phyloP scores from a whole-genome alignment of 139 green algal genomes.

The Closterium sp. region DNA sequence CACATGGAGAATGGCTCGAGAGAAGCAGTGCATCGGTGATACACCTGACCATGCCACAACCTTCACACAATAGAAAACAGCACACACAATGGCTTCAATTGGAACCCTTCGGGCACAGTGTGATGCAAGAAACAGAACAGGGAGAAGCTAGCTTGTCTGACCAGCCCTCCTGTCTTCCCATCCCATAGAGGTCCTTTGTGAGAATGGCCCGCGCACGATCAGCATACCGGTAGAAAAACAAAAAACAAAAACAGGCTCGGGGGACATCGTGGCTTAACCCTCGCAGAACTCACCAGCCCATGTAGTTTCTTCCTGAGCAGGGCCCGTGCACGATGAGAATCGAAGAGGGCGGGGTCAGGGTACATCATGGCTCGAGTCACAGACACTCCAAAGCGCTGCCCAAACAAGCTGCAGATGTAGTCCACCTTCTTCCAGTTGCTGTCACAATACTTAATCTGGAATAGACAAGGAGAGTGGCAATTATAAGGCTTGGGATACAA shows the following conservation, averaged over 20 bases:
- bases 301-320: constrained; percentile 47
- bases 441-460: constrained; percentile 34
- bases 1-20: constrained; percentile 31
- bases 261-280: no score
- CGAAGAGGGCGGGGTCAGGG: constrained; percentile 28
- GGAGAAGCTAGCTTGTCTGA: no score
- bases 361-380: constrained; percentile 50
- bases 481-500: no score
- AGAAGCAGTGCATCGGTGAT: constrained; percentile 28
- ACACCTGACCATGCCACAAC: constrained; percentile 39
- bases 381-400: constrained; percentile 39
- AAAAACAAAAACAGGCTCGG: no score
- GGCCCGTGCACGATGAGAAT: neutral
- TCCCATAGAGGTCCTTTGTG: no score
- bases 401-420: constrained; percentile 50
- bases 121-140: no score
- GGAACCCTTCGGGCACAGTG: no score
- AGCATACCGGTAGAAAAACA: neutral
- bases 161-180: no score
- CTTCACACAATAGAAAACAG: constrained; percentile 3
- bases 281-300: constrained; percentile 17
- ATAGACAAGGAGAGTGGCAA: neutral
- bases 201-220: no score
- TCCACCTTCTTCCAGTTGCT: constrained; percentile 52
- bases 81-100: neutral